Evolutionary conservation across 225 moss, liverwort and hornwort genomes (phyloP), one percentile per base, ranked within the genome.

Genomic region (Marchantia polymorpha): DNA sequence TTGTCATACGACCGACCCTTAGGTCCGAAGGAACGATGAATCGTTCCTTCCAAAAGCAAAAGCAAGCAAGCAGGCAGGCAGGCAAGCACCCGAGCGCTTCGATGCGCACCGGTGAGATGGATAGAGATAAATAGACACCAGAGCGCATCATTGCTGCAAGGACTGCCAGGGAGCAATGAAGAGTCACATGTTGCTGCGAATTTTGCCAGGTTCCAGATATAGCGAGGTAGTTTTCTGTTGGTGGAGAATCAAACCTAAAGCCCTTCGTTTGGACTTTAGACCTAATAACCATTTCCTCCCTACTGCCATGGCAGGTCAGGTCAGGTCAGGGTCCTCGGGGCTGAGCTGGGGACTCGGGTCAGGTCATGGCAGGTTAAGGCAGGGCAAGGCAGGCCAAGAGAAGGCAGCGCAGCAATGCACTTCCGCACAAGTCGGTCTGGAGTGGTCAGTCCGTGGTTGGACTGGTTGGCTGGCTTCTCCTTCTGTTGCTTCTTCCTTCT

Each of bases 141-240:
- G 68, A 69, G 20, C 16, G 69, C 69, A 69, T 69, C 69, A 29
- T 69, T 22, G 47, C 46, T 48, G 47, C 69, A 69, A 69, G 19
- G 69, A 69, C 8, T 4, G 69, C 69, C 69, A 69, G 23, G 64
- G 69, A 69, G 69, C 46, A 69, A 30, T 69, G 69, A 69, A 69
- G 69, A 69, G 69, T 69, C 69, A 69, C 69, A 69, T 69, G 69
- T 19, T 69, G 69, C 69, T 69, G 67, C 29, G 61, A 61, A 23
- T 29, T 69, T 47, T 20, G 69, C 15, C 69, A 69, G 69, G 15
- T 69, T 22, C 69, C 69, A 48, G 47, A 46, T 48, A 48, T 69
- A 47, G 69, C 1, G 69, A 48, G 47, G 69, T 69, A 17, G 47
- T 69, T 69, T 46, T 69, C 69, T 69, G 69, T 69, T 69, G 69